phyloP scores from a whole-genome alignment of 805 yeast genomes.

The Starmerella cellae region DNA sequence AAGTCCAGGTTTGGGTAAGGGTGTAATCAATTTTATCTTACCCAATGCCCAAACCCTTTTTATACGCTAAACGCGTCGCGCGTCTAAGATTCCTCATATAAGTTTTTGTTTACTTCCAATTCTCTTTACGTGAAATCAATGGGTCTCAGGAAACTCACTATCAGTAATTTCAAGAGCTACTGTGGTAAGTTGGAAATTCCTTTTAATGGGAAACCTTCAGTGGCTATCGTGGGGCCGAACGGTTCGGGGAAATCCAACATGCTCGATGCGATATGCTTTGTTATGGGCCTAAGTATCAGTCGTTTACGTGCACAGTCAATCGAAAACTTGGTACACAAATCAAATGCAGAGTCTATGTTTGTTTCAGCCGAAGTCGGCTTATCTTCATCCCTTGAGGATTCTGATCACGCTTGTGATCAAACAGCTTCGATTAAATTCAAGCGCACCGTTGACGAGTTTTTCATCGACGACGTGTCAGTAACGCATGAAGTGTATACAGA shows the following conservation, averaged over 20 bases:
- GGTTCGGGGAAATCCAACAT: constrained; percentile 96
- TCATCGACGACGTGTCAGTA: constrained; percentile 11
- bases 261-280: constrained; percentile 96
- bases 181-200: constrained; percentile 63
- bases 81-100: neutral
- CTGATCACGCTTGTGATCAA: too few relatives aligned
- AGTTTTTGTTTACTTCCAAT: too few relatives aligned
- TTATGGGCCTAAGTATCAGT: constrained; percentile 64
- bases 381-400: neutral
- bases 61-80: constrained; percentile 1
- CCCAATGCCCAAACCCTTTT: too few relatives aligned
- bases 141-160: constrained; percentile 3
- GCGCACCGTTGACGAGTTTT: constrained; percentile 12
- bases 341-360: constrained; percentile 2
- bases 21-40: too few relatives aligned
- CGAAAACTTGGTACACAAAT: constrained; percentile 64
- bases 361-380: constrained; percentile 13
- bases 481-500: constrained; percentile 39
- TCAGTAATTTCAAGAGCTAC: constrained; percentile 74
- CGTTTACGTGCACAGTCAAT: constrained; percentile 64
- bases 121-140: too few relatives aligned
- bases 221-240: constrained; percentile 94
- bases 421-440: constrained; percentile 1
- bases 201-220: constrained; percentile 56
- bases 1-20: too few relatives aligned